Evolutionary conservation across 768 basidiomycete species (phyloP), one percentile per base, ranked within the genome.

Genomic region (Hortiboletus flavorubellus): DNA sequence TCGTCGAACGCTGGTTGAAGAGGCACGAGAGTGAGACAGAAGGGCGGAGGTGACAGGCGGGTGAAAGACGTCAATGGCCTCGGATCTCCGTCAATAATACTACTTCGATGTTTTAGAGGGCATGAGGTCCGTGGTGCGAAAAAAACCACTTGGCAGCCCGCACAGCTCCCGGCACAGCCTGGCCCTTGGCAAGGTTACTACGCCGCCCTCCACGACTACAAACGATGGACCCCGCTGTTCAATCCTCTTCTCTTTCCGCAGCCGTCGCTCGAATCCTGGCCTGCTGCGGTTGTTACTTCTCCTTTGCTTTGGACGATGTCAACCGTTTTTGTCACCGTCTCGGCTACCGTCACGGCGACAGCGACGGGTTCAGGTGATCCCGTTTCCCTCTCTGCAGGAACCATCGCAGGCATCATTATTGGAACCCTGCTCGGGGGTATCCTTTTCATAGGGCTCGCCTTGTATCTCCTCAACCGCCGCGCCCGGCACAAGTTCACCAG

Each of bases 1-100:
- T 82, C 5, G 74, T 88, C 3, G 71, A 75, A 43, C 72, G 80
- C 34, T 89, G 87, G 87, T 60, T 87, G 35, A 81, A 79, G 60
- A 73, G 2, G 23, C 21, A 48, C 12, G 45, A 45, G 6, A 18
- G 39, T 4, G 18, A 72, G 59, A 33, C 31, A 18, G 23, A 46
- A 33, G n/a, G 1, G 16, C 33, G 39, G 41, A 6, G 35, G 30
- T 48, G 30, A 51, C 9, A 37, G 37, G 31, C 14, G 34, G 14
- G 14, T 14, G 34, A 34, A 34, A 34, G 4, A 34, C 15, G 14
- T 15, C 15, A 35, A 35, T 7, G 34, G 34, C 34, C 34, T 35
- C 34, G 34, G 34, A 35, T 14, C 34, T 34, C 34, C 34, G 34
- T 34, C 34, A 34, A 34, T 34, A 33, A 11, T 33, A 33, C 31